Evolutionary conservation across 805 yeast genomes (phyloP), one percentile per base, ranked within the genome.

Genomic region (Cyberlindnera maritima): DNA sequence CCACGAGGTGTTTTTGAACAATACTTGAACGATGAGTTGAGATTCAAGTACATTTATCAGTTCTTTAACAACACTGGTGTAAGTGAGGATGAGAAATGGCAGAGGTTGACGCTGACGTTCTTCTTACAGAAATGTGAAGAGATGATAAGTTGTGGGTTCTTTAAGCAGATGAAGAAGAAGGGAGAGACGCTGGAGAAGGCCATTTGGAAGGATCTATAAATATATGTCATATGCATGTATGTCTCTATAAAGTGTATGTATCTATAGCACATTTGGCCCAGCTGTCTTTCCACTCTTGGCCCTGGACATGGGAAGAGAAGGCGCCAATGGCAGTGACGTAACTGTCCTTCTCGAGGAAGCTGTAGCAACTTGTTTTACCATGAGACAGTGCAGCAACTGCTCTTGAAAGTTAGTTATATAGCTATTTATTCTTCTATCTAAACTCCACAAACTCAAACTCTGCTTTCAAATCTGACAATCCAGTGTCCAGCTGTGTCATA

Each of bases 41-140:
- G 63, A 38, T 61, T 59, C 43, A 61, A 57, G 41, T 57, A 36
- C 53, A 56, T 56, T 23, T 68, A 50, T 39, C 55, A 39, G 48
- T 51, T 46, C 46, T 70, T 53, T 44, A 61, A 64, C 38, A 62
- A 57, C 32, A 50, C 60, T 4, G 61, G 60, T 8, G 36, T 48
- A n/a, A 3, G 49, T 2, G 65, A 62, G 15, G 74, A 71, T 5
- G 65, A 59, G 1, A 69, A 67, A 9, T 86, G 94, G 89, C 83
- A 83, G 38, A 76, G 79, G 49, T 56, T 83, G 39, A 67, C 81
- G 0, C 69, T 85, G 54, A 77, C 88, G 3, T 79, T 94, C 79
- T 90, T 90, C 60, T 67, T 86, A 50, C 91, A 86, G 55, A 81
- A 81, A 17, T 72, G 91, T 41, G 77, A 77, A 21, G 96, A 89